These are phyloP conservation scores for Aspergillus fumigatus DNA, from an alignment of 2,329 filamentous ascomycete species.

Conservation along the genomic window DNA sequence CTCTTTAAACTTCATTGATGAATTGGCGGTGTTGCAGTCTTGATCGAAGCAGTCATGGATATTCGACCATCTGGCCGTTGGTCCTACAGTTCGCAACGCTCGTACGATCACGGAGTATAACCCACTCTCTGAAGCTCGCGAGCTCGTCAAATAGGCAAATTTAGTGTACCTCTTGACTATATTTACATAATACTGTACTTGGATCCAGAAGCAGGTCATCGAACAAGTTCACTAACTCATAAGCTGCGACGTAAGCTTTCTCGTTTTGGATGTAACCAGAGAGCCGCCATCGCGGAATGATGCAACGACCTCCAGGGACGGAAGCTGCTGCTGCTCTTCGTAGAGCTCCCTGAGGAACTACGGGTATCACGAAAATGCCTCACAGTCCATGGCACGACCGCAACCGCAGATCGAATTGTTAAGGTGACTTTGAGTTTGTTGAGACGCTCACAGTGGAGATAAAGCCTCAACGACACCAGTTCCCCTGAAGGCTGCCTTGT, in stretches of 20 bases:
- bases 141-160: neutral
- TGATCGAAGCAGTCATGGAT: too few species aligned
- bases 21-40: too few species aligned
- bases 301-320: neutral
- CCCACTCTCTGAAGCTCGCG: too few species aligned
- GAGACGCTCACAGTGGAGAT: constrained; percentile 32
- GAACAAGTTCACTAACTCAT: neutral
- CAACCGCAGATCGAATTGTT: neutral
- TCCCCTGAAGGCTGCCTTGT: constrained; percentile 59
- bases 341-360: neutral
- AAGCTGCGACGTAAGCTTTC: neutral
- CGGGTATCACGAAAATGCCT: neutral
- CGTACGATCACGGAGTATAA: too few species aligned
- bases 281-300: neutral
- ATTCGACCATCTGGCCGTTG: too few species aligned
- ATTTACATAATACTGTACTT: neutral
- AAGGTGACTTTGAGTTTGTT: neutral
- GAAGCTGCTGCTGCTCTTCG: neutral
- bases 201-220: neutral
- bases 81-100: too few species aligned
- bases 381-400: neutral
- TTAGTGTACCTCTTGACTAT: neutral
- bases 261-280: neutral
- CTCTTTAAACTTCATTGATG: too few species aligned
- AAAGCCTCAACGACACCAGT: constrained; percentile 58